Conservation (phyloP, 805 yeast genomes). For the Grigorovia humatica region DNA sequence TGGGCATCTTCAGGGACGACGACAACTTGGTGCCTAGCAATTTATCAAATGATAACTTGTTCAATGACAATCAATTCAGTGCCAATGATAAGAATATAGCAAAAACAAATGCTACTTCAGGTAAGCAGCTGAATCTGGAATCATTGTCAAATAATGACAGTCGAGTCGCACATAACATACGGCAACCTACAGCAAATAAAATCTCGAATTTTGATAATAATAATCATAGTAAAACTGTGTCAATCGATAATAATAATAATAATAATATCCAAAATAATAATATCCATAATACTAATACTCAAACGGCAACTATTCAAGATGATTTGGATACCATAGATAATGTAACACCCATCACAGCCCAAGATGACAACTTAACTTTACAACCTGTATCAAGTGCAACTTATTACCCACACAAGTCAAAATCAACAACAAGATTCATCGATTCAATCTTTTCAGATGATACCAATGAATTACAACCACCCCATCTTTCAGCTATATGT, state of each 20-base stretch:
- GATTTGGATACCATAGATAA: background rate
- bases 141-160: background rate
- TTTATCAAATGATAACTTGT: background rate
- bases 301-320: background rate
- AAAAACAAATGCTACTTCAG: too few species aligned
- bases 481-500: background rate
- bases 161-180: background rate
- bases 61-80: background rate
- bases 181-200: background rate
- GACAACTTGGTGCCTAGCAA: constrained; percentile 3
- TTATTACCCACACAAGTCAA: constrained; percentile 55
- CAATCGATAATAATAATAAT: background rate
- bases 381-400: constrained; percentile 65
- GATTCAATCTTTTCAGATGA: constrained; percentile 2
- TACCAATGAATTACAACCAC: background rate
- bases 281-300: background rate
- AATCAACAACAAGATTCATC: constrained; percentile 5
- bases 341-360: too few species aligned
- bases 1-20: constrained; percentile 27
- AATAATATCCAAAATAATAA: background rate
- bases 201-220: background rate
- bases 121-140: too few species aligned
- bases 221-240: background rate
- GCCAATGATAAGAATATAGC: background rate
- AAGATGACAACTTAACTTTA: constrained; percentile 16